Evolutionary conservation across 257 asterid species (phyloP), one percentile per base, ranked within the genome.

Genomic region (Solanum rostratum): DNA sequence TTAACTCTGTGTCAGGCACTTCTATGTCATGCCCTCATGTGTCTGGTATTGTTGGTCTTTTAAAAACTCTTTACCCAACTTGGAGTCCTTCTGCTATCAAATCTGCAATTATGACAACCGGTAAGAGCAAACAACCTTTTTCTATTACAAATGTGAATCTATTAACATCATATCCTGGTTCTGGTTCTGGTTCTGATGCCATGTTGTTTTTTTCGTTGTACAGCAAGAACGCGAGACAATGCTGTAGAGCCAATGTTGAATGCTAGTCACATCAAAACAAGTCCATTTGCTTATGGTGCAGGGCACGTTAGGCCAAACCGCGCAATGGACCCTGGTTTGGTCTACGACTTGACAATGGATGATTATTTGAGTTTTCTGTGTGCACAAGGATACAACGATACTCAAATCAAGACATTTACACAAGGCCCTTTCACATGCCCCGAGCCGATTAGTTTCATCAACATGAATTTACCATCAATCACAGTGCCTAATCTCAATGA

Each of bases 41-140:
- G 46, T 87, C 99, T 59, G 99, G 99, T 5, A 82, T 96, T 18
- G 99, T 89, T 12, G 98, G 98, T 84, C 95, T 96, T 59, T 86
- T 96, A 85, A 95, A 93, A 93, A 90, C 97, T 46, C 92, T 93
- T 39, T 85, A 93, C 81, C 98, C 99, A 1, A 83, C 87, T 30
- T 96, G 99, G 99, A 95, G 98, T 88, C 99, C 98, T 6, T 95
- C 99, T 5, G 99, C 98, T 33, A 96, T 96, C 80, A 93, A 87
- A 86, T 96, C 99, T 0, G 98, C 99, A 66, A 93, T 96, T 79
- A 90, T 93, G 84, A 96, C 99, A 50, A 90, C 98, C 1, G 94
- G 98, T 91, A 88, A 86, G 84, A n/a, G 33, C 8, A 1, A n/a
- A 24, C 2, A 76, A 6, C 10, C 10, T 49, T 76, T 46, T 8